Evolutionary conservation across 164 flowering plant genomes (phyloP), one percentile per base, ranked within the genome.

Genomic region (Magnolia officinalis): DNA sequence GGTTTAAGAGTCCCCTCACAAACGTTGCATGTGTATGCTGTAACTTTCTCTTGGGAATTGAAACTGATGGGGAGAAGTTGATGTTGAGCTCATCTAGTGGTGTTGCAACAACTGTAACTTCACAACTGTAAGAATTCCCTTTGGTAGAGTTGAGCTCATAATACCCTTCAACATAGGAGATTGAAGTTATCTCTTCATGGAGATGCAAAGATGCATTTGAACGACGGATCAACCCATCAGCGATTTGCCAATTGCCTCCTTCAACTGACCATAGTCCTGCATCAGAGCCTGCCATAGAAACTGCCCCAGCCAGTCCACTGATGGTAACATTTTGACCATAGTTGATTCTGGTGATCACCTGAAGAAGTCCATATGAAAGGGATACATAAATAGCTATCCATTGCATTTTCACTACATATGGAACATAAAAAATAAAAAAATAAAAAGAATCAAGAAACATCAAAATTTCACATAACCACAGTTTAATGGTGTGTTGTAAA

Each of bases 161-260:
- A 78, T 71, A 79, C 14, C 78, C 80, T 75, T 87, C 96, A 50
- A 78, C 76, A 70, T 83, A 65, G 65, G 95, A 86, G 31, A 96
- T 67, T 2, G 98, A 90, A 72, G 84, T 78, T 77, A 96, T 91
- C 79, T 90, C 92, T 83, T 94, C 97, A 52, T 83, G 74, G n/a
- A 92, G 91, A 81, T 91, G 95, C 83, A 96, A 79, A 20, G 74
- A 74, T 64, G 89, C 93, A 81, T 94, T 84, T 70, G 99, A 90
- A 74, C 26, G 77, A 70, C 88, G 84, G n/a, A 94, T 88, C 71
- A 96, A 80, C 67, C 97, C 94, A 58, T 92, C 88, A 75, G 94
- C 95, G 81, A 96, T 88, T 84, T 92, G 96, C 95, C 94, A 90
- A 83, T 96, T 96, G 8, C 99, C 99, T 63, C 98, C 98, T 82